A percentile compares a stretch with the other conserved stretches of the same genome.
Conservation (phyloP, 2,329 filamentous ascomycete species). For the Scedosporium boydii region DNA sequence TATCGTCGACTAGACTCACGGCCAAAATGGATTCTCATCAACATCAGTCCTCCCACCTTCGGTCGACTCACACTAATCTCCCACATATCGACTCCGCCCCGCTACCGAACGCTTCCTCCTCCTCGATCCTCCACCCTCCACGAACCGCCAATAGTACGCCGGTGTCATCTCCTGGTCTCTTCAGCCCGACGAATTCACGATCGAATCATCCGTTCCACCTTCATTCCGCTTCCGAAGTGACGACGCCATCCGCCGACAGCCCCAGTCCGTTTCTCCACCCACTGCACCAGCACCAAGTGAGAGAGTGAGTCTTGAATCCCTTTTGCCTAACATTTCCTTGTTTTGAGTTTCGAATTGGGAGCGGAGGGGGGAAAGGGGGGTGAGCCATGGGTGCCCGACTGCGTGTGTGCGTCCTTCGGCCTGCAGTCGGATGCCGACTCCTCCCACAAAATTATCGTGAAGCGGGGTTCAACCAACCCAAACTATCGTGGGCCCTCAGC, state of each 20-base stretch:
- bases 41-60: neutral
- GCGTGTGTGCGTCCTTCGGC: neutral
- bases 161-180: slow-evolving; percentile 51
- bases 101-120: neutral
- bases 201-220: slow-evolving; percentile 11
- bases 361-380: neutral
- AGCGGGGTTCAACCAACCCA: slow-evolving; percentile 3
- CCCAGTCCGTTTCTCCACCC: slow-evolving; percentile 58
- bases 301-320: slow-evolving; percentile 52
- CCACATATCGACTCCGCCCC: neutral
- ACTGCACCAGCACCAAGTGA: slow-evolving; percentile 61
- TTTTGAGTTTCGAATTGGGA: neutral
- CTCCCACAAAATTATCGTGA: slow-evolving; percentile 6
- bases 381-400: neutral
- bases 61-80: slow-evolving; percentile 6
- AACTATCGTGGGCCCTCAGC: neutral
- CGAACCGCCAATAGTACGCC: slow-evolving; percentile 47
- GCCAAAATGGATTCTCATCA: slow-evolving; percentile 2
- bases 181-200: slow-evolving; percentile 41
- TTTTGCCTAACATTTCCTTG: neutral
- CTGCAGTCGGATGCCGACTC: slow-evolving; percentile 2
- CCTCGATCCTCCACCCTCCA: slow-evolving; percentile 3
- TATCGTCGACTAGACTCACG: neutral
- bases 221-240: slow-evolving; percentile 41
- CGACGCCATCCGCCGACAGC: slow-evolving; percentile 35